Percentiles rank a stretch among this genome's conserved stretches.
Evolutionary conservation across 768 basidiomycete genomes (phyloP).

Genomic region (Russula griseocarnosa): DNA sequence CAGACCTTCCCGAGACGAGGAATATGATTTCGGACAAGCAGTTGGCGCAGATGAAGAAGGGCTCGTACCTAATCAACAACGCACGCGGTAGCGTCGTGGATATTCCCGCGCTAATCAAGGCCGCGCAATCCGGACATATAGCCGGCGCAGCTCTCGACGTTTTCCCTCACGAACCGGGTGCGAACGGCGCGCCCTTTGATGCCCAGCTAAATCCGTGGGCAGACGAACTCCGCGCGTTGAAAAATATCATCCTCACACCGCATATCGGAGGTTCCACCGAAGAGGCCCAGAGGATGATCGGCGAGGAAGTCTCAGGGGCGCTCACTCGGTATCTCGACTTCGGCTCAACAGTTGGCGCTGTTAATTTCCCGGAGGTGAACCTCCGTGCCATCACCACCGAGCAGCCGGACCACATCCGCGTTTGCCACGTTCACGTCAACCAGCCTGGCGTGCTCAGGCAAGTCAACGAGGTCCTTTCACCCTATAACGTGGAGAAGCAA

Average conservation of each 20-base stretch:
- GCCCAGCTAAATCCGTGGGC: conserved; percentile 86
- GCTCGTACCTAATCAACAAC: conserved; percentile 96
- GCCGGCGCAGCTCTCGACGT: conserved; percentile 93
- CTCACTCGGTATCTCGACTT: conserved; percentile 87
- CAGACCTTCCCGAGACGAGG: conserved; percentile 92
- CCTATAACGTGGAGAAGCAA: conserved; percentile 99
- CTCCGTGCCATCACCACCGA: conserved; percentile 86
- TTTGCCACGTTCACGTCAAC: conserved; percentile 96
- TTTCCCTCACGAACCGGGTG: conserved; percentile 87
- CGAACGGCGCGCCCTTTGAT: conserved; percentile 88
- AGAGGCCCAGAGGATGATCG: conserved; percentile 97
- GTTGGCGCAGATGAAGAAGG: conserved; percentile 88
- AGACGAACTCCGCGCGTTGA: conserved; percentile 63
- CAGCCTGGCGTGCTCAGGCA: conserved; percentile 90
- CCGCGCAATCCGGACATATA: conserved; percentile 80
- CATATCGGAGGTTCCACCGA: conserved; percentile 99
- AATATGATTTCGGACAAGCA: conserved; percentile 83
- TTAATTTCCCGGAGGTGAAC: conserved; percentile 99
- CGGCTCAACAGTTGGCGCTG: conserved; percentile 86
- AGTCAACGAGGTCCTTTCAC: conserved; percentile 90
- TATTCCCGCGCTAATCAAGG: conserved; percentile 80
- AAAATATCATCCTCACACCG: conserved; percentile 95
- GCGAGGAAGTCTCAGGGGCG: conserved; percentile 86
- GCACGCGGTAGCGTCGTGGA: conserved; percentile 95
- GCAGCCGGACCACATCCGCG: conserved; percentile 73